These are phyloP conservation scores for Jamesozyma jinghongensis DNA, from an alignment of 805 yeast genomes.

Conservation along the genomic window DNA sequence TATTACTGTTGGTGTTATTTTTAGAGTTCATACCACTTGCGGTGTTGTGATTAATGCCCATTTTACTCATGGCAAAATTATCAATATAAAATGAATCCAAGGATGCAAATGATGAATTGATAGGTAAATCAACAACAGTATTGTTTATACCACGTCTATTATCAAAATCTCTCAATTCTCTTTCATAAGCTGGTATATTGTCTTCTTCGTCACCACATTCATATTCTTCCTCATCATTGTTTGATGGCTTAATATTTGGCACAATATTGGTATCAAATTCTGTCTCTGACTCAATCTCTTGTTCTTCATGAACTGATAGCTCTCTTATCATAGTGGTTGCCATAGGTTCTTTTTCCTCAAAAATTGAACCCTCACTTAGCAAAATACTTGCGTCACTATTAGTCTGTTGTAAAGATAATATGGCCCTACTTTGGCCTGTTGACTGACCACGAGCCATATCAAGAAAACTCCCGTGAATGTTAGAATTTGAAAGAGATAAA, in stretches of 20 bases:
- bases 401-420: background rate
- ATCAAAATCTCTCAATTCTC: conserved; percentile 20
- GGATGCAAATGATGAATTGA: conserved; percentile 72
- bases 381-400: conserved; percentile 14
- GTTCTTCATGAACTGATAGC: too few relatives aligned
- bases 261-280: too few relatives aligned
- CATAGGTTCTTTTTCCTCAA: conserved; percentile 9
- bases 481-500: background rate
- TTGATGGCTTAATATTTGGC: too few relatives aligned
- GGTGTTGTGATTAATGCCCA: conserved; percentile 4
- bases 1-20: background rate
- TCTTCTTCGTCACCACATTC: too few relatives aligned
- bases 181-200: conserved; percentile 5
- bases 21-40: background rate
- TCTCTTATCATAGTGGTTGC: too few relatives aligned
- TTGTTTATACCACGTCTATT: conserved; percentile 27
- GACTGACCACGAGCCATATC: too few relatives aligned
- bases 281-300: too few relatives aligned
- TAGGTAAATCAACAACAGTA: conserved; percentile 50
- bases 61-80: conserved; percentile 33
- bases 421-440: too few relatives aligned
- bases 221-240: too few relatives aligned
- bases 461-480: too few relatives aligned
- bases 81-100: conserved; percentile 56
- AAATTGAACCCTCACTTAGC: conserved; percentile 18